Evolutionary conservation across 306 rosid species (phyloP).

Genomic region (Mimosa pudica): DNA sequence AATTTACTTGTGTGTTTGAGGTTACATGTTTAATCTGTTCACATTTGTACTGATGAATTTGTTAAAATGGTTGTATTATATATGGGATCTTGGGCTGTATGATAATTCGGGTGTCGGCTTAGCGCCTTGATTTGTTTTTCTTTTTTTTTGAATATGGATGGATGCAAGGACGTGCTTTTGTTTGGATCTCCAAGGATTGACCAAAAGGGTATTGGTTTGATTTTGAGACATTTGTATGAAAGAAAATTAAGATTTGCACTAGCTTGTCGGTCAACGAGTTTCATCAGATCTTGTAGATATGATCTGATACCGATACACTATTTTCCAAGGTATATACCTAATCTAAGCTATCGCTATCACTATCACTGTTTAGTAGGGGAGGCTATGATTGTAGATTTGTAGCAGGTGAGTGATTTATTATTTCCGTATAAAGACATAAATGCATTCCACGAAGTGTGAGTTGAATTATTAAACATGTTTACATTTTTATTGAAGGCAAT

Average conservation of each 20-base stretch:
- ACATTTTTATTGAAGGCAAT: no score
- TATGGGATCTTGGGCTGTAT: conserved; percentile 21
- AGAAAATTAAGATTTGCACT: neutral
- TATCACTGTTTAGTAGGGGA: neutral
- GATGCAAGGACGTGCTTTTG: neutral
- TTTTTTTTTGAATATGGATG: conserved; percentile 2
- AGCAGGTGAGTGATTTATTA: neutral
- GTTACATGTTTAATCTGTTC: neutral
- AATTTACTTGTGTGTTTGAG: neutral
- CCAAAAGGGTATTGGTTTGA: conserved; percentile 13
- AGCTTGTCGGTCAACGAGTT: neutral
- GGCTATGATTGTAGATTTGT: neutral
- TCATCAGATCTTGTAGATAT: neutral
- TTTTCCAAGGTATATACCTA: neutral
- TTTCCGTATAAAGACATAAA: neutral
- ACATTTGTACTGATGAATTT: neutral
- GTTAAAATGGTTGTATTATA: neutral
- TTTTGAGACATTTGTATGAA: neutral
- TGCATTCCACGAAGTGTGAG: neutral
- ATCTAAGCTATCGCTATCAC: neutral
- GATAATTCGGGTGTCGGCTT: neutral
- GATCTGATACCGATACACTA: neutral
- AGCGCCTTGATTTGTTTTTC: conserved; percentile 24
- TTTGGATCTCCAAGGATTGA: conserved; percentile 13
- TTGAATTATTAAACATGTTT: neutral